Conservation (phyloP, 2,329 filamentous ascomycete species). For the Talaromyces piceae region DNA sequence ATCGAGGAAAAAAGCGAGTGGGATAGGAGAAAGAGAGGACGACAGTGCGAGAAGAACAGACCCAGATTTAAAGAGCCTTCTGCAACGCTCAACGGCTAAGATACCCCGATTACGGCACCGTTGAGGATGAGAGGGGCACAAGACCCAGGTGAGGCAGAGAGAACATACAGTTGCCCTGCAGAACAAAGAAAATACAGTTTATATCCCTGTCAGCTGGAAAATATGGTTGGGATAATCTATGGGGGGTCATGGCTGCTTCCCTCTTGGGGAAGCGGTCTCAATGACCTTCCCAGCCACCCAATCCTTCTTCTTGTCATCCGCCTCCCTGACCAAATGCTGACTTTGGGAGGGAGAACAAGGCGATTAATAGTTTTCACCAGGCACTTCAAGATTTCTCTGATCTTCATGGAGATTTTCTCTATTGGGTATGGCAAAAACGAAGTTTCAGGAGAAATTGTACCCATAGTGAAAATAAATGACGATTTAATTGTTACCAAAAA, state of each 20-base stretch:
- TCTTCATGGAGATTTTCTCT: too few relatives aligned
- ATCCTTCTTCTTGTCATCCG: neutral
- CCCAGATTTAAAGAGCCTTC: neutral
- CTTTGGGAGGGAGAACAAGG: too few relatives aligned
- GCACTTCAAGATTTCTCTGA: too few relatives aligned
- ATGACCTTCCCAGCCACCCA: neutral
- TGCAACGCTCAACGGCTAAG: neutral
- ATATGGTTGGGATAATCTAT: slow-evolving; percentile 4
- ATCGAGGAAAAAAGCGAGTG: neutral
- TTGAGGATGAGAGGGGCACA: neutral
- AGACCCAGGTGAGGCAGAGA: neutral
- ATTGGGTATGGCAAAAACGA: too few relatives aligned
- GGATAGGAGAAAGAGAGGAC: neutral
- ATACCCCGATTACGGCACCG: neutral
- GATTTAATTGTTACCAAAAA: too few relatives aligned
- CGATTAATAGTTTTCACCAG: too few relatives aligned
- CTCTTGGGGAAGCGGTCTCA: slow-evolving; percentile 2
- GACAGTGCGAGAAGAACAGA: neutral
- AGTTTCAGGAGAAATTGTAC: too few relatives aligned
- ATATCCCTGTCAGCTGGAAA: neutral
- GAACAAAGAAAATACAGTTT: slow-evolving; percentile 2
- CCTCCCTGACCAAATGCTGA: neutral
- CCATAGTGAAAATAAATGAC: too few relatives aligned
- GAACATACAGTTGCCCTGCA: neutral
- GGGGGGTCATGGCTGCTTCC: slow-evolving; percentile 3